Percentiles rank a stretch among this genome's conserved stretches.
Conservation (phyloP, 2,329 filamentous ascomycete genomes). For the Trichoderma brevicompactum region DNA sequence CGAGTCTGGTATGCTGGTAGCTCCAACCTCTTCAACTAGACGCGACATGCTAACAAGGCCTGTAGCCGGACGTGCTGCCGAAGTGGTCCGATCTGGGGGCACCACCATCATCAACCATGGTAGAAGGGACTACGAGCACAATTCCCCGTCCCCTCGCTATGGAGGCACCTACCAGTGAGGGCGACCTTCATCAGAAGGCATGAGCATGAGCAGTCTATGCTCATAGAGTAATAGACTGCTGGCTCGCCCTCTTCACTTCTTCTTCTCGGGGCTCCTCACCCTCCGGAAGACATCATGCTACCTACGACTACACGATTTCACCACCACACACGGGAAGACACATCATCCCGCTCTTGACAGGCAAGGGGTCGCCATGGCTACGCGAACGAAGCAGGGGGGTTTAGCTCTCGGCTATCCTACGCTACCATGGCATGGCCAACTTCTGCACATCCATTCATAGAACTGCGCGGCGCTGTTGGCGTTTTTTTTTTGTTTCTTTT, state of each 20-base stretch:
- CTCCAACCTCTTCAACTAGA: not conserved
- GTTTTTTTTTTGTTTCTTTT: not conserved
- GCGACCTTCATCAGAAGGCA: not conserved
- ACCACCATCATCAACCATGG: conserved; percentile 43
- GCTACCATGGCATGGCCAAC: not conserved
- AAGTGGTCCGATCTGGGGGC: conserved; percentile 34
- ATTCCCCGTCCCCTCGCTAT: conserved; percentile 40
- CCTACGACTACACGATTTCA: not conserved
- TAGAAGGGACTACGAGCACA: conserved; percentile 38
- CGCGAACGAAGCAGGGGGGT: not conserved
- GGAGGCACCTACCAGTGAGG: conserved; percentile 20
- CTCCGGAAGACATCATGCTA: not conserved
- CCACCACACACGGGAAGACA: not conserved
- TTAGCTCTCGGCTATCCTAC: not conserved
- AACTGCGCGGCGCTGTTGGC: conserved; percentile 12
- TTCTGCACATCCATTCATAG: not conserved
- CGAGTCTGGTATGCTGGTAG: conserved; percentile 38
- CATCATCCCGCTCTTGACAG: not conserved
- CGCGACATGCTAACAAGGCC: conserved; percentile 31
- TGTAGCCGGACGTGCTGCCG: conserved; percentile 36
- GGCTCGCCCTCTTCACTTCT: too few species aligned
- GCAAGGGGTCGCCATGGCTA: not conserved
- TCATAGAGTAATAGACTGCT: too few species aligned
- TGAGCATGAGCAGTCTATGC: too few species aligned
- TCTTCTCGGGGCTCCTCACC: not conserved